Evolutionary conservation across 1,284 basidiomycete genomes (phyloP), one percentile per base, ranked within the genome.

Genomic region (Sporisorium iseilematis-ciliati): DNA sequence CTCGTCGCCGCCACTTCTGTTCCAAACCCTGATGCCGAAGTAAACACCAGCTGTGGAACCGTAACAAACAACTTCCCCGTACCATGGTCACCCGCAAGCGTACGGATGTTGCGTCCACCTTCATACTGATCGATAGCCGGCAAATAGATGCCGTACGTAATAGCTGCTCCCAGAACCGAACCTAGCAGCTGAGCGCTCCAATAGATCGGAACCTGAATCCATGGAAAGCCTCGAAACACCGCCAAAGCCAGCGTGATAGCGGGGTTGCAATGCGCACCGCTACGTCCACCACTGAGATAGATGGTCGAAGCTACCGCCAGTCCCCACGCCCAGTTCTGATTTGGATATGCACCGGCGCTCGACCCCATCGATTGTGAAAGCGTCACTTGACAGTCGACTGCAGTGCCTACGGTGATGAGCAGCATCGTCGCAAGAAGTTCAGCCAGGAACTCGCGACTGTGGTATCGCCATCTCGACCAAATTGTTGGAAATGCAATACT

Each of bases 11-110:
- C 78, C 20, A 83, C 51, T 20, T 72, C 55, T 43, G 82, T 79
- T 11, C 63, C 62, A 40, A 73, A 75, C 7, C 68, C 68, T 26
- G 68, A 65, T 0, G 35, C 62, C 2, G 59, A 29, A 16, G 62
- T 61, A 50, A 77, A 79, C 7, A 66, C 65, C 1, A 62, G 50
- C 33, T 73, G 53, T 52, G 83, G 91, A 78, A 90, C 92, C 0
- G 92, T 92, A 3, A 89, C 88, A 77, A 93, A 93, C n/a, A 92
- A 84, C n/a, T 87, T 84, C 0, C 90, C 92, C 0, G 92, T 92
- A 16, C 87, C 87, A 10, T 75, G 64, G 0, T 63, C 56, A 11
- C 77, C 77, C 0, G 84, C 81, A 23, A 91, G 87, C 10, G 91
- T 92, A n/a, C 92, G 89, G 31, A 91, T 86, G 29, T 86, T 84